Evolutionary conservation across 768 basidiomycete genomes (phyloP), one percentile per base, ranked within the genome.

Genomic region (Boletus coccyginus): DNA sequence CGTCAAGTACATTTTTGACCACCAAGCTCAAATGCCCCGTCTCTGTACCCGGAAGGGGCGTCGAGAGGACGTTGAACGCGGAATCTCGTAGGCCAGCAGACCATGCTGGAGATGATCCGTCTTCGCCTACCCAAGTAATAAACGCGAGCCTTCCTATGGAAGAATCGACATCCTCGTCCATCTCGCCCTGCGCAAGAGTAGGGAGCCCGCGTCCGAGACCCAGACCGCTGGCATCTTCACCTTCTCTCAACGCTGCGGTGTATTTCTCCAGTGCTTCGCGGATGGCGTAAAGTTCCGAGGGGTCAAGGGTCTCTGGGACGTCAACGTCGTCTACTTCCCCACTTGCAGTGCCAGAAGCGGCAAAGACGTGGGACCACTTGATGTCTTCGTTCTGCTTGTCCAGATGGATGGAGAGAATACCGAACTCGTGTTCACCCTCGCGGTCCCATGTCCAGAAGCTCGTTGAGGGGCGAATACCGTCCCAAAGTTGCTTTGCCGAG

Each of bases 401-500:
- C 52, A 98, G 77, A 66, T 97, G 89, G 19, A 98, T 72, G 1
- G 90, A 85, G 62, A 98, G 79, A 33, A 91, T 58, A 2, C 90
- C 90, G 62, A 81, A 86, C 13, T 81, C 66, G 55, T 79, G 79
- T 48, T 85, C 84, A 6, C 84, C 90, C 58, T 87, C 85, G 17
- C 85, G 80, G 63, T 97, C 94, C 83, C 88, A 96, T 6, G 92
- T 95, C 94, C 94, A 99, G 64, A 91, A 85, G 65, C 91, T 90
- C n/a, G 87, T 80, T 3, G 86, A 81, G 1, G 89, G 74, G 50
- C 84, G 82, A 59, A 99, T 88, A 11, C 75, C 73, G 60, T 85
- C 93, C 96, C 95, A 99, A 3, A 93, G 76, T 27, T 76, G 73
- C 64, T 84, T 83, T 32, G 78, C 74, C 0, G 82, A 79, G 68